Base-by-base conservation (phyloP, 1,284 basidiomycete species). In the Trichosporon coremiiforme region DNA sequence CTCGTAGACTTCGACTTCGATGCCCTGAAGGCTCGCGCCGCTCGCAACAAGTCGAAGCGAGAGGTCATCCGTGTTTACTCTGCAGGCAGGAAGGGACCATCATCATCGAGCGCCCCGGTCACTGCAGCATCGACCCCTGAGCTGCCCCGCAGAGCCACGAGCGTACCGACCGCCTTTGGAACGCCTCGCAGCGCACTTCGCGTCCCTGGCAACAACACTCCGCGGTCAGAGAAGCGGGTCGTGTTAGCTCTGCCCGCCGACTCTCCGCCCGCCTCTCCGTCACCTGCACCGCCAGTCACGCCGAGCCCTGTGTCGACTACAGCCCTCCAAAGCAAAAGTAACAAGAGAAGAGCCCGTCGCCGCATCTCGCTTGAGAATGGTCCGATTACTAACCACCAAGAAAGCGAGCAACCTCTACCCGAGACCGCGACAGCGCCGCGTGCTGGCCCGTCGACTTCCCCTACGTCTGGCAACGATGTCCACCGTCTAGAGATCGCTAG, bases 1-100 rank as follows among this genome's bases (percentile, higher is more conserved):
- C 31, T 10, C 22, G 17, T 45, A 80, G 79, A 77, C 55, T 78
- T 72, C 35, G 79, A 80, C 67, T 76, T 74, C 36, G 65, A 70
- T 10, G 71, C 76, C 2, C 71, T 80, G 65, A 72, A 75, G 20
- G 68, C 70, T 13, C 72, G 79, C 65, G 79, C 77, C 0, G 20
- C 73, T 1, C 75, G 74, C 9, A 71, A 65, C 22, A 67, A 55
- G 2, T 71, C 72, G 8, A 65, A 45, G 36, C 20, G 29, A 15
- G 70, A 74, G 64, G 57, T 69, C 9, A 57, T 74, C 38, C 70
- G 68, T 38, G 73, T 74, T 8, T 74, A 74, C 0, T 64, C 66
- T 7, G 35, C 69, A 17, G 72, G 72, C 2, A 63, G 57, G 33
- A 47, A 25, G 20, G 70, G 70, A 3, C n/a, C 47, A 22, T 17